phyloP scores from a whole-genome alignment of 306 rosid genomes.

The Ormosia emarginata region DNA sequence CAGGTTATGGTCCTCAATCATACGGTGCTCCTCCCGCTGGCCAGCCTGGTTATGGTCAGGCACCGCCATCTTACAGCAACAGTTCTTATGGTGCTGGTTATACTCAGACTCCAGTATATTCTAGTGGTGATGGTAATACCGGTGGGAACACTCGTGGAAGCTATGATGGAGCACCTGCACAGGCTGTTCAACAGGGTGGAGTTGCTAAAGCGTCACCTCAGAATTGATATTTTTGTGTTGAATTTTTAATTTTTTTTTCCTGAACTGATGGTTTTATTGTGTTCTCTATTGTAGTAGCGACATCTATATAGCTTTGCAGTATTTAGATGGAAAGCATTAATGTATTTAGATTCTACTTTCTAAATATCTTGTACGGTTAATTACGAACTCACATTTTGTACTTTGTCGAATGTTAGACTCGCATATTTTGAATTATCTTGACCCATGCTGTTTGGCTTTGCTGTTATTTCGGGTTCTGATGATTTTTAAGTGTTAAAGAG shows the following conservation, averaged over 20 bases:
- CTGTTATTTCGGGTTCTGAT: neutral
- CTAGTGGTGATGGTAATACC: constrained; percentile 51
- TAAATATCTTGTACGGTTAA: neutral
- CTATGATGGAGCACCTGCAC: constrained; percentile 49
- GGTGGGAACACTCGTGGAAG: neutral
- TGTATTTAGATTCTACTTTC: neutral
- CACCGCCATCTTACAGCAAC: constrained; percentile 52
- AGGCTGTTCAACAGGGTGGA: constrained; percentile 45
- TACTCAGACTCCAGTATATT: constrained; percentile 59
- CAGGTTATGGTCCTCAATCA: constrained; percentile 68
- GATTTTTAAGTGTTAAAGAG: neutral
- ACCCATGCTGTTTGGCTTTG: neutral
- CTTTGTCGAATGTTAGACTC: neutral
- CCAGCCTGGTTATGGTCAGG: constrained; percentile 79
- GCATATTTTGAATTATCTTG: neutral
- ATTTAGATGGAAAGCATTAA: constrained; percentile 17
- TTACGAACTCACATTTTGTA: constrained; percentile 14
- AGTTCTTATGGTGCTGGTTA: constrained; percentile 69
- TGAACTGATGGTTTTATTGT: neutral
- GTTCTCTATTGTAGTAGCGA: constrained; percentile 25
- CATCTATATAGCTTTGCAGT: constrained; percentile 27
- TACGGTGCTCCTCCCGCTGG: constrained; percentile 61
- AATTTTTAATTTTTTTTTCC: neutral
- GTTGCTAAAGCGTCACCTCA: constrained; percentile 79
- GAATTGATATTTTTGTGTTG: constrained; percentile 37